Base-by-base conservation (phyloP, 2,329 filamentous ascomycete species). In the Leptodontidium sp. region DNA sequence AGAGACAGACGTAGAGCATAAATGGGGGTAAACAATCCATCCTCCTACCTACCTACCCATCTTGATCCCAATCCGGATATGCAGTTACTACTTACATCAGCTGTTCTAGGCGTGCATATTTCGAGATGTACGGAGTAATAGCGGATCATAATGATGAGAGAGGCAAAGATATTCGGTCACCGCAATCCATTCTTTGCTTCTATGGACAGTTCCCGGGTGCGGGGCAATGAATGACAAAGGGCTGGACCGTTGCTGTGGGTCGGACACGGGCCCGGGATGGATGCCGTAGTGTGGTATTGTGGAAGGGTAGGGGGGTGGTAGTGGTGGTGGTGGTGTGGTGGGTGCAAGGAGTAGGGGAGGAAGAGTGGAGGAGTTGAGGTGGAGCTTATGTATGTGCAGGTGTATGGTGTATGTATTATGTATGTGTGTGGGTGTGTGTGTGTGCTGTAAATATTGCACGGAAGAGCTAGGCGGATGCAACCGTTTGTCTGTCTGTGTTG, bases 181-280 rank as follows among this genome's bases (percentile, higher is more conserved):
- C 11, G 38, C 38, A 40, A 6, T 40, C 0, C 8, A 6, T 40
- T 40, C 2, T 8, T 40, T 40, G 38, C 8, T 40, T 40, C 38
- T 40, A 40, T 40, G 14, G 45, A 17, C 45, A 1, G 9, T 47
- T 47, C n/a, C n/a, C 5, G 15, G 6, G 26, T 35, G 12, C 15
- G 52, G 32, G 8, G 26, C 32, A 15, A 26, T 26, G 15, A 9
- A 35, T 1, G 57, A 26, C 24, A 26, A 61, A 61, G 57, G 57
- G 57, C 57, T 61, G 40, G 57, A 61, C 57, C 57, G 57, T 47
- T 61, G 40, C 21, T 29, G 57, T 61, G 57, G 57, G 40, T 40
- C 53, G 21, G 29, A 17, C 45, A 17, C 45, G 45, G 45, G 53
- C 32, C 32, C 53, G 53, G 53, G 35, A 24, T 2, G 32, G 32